Conservation (phyloP, 768 basidiomycete genomes). For the Butyriboletus loyo region DNA sequence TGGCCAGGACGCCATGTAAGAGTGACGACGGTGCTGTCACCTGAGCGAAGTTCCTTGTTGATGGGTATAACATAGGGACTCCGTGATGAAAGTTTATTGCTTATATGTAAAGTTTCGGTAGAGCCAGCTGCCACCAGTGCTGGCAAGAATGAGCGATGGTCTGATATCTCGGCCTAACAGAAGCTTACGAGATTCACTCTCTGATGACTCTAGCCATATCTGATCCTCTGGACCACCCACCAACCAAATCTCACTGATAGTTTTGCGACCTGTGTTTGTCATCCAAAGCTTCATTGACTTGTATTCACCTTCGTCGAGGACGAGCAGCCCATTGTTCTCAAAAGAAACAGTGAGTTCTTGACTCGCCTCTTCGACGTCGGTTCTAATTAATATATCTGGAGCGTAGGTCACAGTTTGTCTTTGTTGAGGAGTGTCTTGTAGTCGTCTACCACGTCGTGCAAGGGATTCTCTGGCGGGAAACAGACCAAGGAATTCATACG, state of each 20-base stretch:
- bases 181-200: conserved; percentile 20
- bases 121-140: conserved; percentile 13
- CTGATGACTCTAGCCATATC: conserved; percentile 46
- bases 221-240: conserved; percentile 59
- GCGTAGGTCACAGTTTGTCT: conserved; percentile 68
- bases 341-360: conserved; percentile 62
- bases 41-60: conserved; percentile 39
- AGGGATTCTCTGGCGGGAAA: conserved; percentile 67
- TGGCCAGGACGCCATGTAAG: conserved; percentile 52
- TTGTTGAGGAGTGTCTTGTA: conserved; percentile 74
- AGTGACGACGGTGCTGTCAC: conserved; percentile 48
- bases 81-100: conserved; percentile 51
- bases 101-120: conserved; percentile 42
- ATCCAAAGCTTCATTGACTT: conserved; percentile 54
- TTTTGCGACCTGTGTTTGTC: conserved; percentile 59
- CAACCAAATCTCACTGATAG: conserved; percentile 71
- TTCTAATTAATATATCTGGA: conserved; percentile 56
- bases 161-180: not conserved
- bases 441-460: conserved; percentile 64
- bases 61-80: conserved; percentile 48
- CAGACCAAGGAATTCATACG: conserved; percentile 71
- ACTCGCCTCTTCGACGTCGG: conserved; percentile 61
- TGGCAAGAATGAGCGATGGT: conserved; percentile 10
- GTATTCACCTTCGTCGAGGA: conserved; percentile 68
- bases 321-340: conserved; percentile 48